Base-by-base conservation (phyloP, 2,329 filamentous ascomycete species). In the Ceratocystiopsis minuta region DNA sequence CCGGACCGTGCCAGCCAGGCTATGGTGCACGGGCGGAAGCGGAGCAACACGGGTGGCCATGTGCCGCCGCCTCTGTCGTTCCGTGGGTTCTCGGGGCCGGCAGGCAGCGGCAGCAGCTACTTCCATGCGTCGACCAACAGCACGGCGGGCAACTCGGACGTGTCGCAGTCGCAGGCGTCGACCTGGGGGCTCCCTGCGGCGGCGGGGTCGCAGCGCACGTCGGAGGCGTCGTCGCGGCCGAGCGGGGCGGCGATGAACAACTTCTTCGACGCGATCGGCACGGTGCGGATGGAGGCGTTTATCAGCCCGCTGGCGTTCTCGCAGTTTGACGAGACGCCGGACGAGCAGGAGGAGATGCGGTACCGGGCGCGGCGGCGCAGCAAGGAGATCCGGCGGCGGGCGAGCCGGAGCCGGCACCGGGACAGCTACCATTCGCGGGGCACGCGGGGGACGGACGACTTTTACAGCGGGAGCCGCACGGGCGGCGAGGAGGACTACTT, bases 221-320 rank as follows among this genome's bases (percentile, higher is more conserved):
- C 69, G 0, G 70, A 75, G 46, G 66, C 68, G 3, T 74, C 69
- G 1, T 70, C 66, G 28, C 50, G 57, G 1, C 60, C 63, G 1
- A 62, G 62, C 47, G 54, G 49, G 2, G 42, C 52, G 3, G 48
- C 46, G n/a, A 53, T 53, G 53, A 54, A 50, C 44, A 75, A 76
- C 57, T 87, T 90, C 62, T 90, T 90, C 54, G 86, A 92, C 51
- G 81, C 81, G 1, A 79, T 92, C 44, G 86, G 87, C 1, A 96
- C 87, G 2, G 76, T 96, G 38, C 76, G 90, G 24, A 96, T 98
- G 88, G 88, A 96, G 58, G 90, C 90, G 0, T 98, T 96, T 57
- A 92, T 98, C 50, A 75, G 67, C 51, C 75, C 75, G 0, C 56
- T 78, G 12, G 63, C 70, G 2, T 34, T 48, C 16, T 33, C 61